phyloP scores from a whole-genome alignment of 2,329 filamentous ascomycete species.

The Proliferodiscus dingleyae region DNA sequence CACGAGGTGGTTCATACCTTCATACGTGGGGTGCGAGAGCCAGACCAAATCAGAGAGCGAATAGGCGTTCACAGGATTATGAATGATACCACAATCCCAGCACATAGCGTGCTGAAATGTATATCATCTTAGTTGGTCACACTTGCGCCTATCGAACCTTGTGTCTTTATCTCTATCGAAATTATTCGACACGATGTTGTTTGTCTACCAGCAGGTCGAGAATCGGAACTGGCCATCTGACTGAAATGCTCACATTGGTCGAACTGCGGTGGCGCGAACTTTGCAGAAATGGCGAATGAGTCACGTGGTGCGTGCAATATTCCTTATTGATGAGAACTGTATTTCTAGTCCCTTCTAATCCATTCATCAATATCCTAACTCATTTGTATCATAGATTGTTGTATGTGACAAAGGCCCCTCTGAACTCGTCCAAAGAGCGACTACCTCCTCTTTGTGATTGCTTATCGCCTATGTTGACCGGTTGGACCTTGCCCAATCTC shows the following conservation, averaged over 20 bases:
- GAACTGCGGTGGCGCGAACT: not conserved
- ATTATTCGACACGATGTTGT: not conserved
- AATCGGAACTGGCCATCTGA: not conserved
- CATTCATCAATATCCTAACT: slow-evolving; percentile 14
- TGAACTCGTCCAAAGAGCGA: slow-evolving; percentile 2
- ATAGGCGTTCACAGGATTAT: not conserved
- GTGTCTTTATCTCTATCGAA: not conserved
- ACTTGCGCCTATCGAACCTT: not conserved
- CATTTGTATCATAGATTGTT: slow-evolving; percentile 9
- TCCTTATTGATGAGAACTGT: slow-evolving; percentile 1
- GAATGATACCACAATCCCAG: not conserved
- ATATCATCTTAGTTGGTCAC: not conserved
- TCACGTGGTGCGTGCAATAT: not conserved
- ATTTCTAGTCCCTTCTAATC: slow-evolving; percentile 8
- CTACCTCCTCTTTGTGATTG: not conserved
- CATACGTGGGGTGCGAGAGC: not conserved
- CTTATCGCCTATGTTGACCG: slow-evolving; percentile 9
- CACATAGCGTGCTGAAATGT: not conserved
- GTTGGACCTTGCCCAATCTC: slow-evolving; percentile 11
- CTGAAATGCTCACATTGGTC: not conserved
- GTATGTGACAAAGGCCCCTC: slow-evolving; percentile 2
- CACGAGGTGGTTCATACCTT: not conserved
- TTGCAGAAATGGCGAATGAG: not conserved
- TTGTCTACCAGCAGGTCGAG: not conserved
- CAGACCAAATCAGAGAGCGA: not conserved